These are phyloP conservation scores for Meyerozyma athensensis DNA, from an alignment of 1,139 yeast genomes.

Conservation along the genomic window DNA sequence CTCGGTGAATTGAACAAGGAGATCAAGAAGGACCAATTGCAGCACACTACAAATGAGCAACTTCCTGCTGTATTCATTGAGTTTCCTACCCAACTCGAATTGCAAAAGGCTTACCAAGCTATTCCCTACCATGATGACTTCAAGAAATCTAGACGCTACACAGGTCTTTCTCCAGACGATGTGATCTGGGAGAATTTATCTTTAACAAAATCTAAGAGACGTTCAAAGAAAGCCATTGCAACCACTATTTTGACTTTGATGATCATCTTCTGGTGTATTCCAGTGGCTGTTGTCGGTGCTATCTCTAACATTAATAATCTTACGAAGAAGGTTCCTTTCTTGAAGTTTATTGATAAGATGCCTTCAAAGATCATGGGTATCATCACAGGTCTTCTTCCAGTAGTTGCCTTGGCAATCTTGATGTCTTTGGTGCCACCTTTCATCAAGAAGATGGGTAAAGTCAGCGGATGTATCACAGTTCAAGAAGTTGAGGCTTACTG, in stretches of 20 bases:
- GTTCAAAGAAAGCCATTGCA: conserved; percentile 37
- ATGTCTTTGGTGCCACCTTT: conserved; percentile 78
- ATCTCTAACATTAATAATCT: conserved; percentile 71
- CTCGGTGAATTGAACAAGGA: conserved; percentile 65
- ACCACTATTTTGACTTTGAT: conserved; percentile 43
- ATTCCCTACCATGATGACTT: conserved; percentile 64
- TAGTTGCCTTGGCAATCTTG: conserved; percentile 59
- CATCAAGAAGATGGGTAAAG: conserved; percentile 60
- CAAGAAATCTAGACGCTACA: conserved; percentile 55
- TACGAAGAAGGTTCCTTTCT: conserved; percentile 54
- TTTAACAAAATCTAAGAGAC: conserved; percentile 38
- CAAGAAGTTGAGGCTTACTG: conserved; percentile 76
- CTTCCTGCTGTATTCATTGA: conserved; percentile 78
- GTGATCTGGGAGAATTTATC: conserved; percentile 76
- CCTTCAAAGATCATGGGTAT: conserved; percentile 57
- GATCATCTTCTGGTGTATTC: conserved; percentile 79
- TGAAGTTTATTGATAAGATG: conserved; percentile 58
- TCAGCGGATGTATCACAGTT: conserved; percentile 65
- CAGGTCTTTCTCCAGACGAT: conserved; percentile 67
- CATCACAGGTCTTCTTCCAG: conserved; percentile 73
- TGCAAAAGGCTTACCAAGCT: conserved; percentile 86
- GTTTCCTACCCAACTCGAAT: conserved; percentile 81
- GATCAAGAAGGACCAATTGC: conserved; percentile 54
- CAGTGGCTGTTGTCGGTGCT: conserved; percentile 79
- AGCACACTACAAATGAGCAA: conserved; percentile 42